phyloP scores from a whole-genome alignment of 1,284 basidiomycete species.

The Marasmius oreades region DNA sequence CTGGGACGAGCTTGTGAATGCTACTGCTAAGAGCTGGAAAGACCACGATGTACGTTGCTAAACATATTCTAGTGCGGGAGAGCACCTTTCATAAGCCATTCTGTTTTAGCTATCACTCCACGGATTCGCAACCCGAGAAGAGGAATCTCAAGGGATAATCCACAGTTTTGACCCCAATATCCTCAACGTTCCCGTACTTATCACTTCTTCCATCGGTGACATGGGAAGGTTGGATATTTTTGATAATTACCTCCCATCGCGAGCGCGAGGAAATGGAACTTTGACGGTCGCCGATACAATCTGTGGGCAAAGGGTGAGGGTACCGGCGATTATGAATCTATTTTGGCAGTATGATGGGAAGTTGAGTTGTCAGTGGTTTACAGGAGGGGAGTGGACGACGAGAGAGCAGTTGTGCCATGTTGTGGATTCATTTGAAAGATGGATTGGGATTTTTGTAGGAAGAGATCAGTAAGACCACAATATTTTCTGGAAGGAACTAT shows the following conservation, averaged over 20 bases:
- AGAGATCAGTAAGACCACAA: too few species aligned
- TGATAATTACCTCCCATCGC: constrained; percentile 1
- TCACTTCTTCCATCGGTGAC: constrained; percentile 16
- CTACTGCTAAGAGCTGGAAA: constrained; percentile 13
- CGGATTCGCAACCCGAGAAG: not conserved
- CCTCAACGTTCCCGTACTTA: constrained; percentile 6
- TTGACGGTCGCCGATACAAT: constrained; percentile 11
- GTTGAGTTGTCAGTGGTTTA: constrained; percentile 12
- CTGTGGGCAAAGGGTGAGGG: constrained; percentile 11
- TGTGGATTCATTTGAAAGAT: not conserved
- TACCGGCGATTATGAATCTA: constrained; percentile 10
- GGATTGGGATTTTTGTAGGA: not conserved
- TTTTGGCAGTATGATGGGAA: constrained; percentile 14
- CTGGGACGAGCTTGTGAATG: constrained; percentile 13
- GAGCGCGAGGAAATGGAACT: constrained; percentile 1
- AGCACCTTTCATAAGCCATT: not conserved
- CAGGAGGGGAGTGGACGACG: constrained; percentile 9
- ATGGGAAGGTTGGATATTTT: constrained; percentile 9
- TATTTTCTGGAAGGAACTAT: too few species aligned
- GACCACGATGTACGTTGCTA: constrained; percentile 9
- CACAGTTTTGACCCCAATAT: not conserved
- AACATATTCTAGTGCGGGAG: not conserved
- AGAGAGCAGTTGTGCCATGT: not conserved
- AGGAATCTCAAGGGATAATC: not conserved
- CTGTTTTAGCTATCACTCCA: not conserved